Percentiles rank a stretch among this genome's conserved stretches.
Conservation (phyloP, 2,329 filamentous ascomycete genomes). For the Fusarium illudens region DNA sequence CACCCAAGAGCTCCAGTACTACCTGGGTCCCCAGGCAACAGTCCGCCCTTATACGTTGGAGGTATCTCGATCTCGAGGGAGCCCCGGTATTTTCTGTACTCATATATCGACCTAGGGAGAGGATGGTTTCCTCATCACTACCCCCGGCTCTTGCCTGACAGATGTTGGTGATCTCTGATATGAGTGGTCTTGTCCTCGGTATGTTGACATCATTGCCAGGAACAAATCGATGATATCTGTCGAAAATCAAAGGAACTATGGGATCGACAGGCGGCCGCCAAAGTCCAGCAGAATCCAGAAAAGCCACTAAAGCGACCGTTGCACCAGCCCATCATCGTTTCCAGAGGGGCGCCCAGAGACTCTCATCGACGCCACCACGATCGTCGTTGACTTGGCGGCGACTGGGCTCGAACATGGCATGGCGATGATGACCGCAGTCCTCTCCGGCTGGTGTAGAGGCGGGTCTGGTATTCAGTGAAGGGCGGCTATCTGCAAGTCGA, state of each 20-base stretch:
- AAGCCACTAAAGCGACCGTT: conserved; percentile 64
- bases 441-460: conserved; percentile 8
- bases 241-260: conserved; percentile 66
- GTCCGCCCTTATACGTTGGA: conserved; percentile 65
- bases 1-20: conserved; percentile 65
- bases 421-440: conserved; percentile 10
- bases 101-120: conserved; percentile 57
- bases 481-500: conserved; percentile 8
- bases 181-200: conserved; percentile 1
- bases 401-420: conserved; percentile 25
- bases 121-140: conserved; percentile 68
- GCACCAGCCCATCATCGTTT: conserved; percentile 63
- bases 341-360: conserved; percentile 39
- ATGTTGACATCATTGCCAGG: conserved; percentile 50
- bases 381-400: conserved; percentile 37
- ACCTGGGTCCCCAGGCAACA: conserved; percentile 66
- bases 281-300: conserved; percentile 55
- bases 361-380: conserved; percentile 42
- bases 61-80: conserved; percentile 50
- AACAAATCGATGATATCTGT: conserved; percentile 71
- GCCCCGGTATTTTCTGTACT: conserved; percentile 25
- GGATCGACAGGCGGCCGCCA: conserved; percentile 63
- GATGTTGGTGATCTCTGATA: conserved; percentile 57
- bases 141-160: conserved; percentile 64
- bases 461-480: conserved; percentile 3